Evolutionary conservation across 1,284 basidiomycete species (phyloP).

Genomic region (Microbotryum lychnidis-dioicae): DNA sequence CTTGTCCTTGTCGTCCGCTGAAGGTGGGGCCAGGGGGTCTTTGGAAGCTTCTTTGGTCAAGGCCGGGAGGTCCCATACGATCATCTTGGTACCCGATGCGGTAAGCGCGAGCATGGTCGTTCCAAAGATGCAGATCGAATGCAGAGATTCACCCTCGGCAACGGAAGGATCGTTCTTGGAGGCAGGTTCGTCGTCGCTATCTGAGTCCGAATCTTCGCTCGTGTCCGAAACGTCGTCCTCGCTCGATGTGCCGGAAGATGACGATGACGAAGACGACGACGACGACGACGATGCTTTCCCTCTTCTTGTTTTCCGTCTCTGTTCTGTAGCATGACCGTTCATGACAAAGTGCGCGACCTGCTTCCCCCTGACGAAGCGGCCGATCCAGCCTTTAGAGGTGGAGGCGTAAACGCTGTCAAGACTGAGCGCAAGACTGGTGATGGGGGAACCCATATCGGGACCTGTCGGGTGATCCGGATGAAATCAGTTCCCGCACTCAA

Average conservation of each 20-base stretch:
- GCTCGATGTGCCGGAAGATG: conserved; percentile 10
- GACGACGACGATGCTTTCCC: not conserved
- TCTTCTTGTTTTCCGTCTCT: not conserved
- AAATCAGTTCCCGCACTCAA: not conserved
- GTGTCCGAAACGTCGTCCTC: conserved; percentile 9
- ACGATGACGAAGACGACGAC: not conserved
- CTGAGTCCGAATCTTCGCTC: conserved; percentile 1
- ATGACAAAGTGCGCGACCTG: conserved; percentile 49
- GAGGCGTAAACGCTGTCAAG: conserved; percentile 79
- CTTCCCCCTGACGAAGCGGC: conserved; percentile 73
- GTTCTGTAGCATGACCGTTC: not conserved
- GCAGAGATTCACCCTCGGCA: conserved; percentile 43
- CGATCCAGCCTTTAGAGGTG: conserved; percentile 54
- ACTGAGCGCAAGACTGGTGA: conserved; percentile 70
- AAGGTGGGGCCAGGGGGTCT: conserved; percentile 40
- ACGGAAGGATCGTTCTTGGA: conserved; percentile 38
- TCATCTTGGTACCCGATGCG: conserved; percentile 67
- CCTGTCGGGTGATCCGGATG: conserved; percentile 46
- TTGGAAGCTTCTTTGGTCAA: conserved; percentile 21
- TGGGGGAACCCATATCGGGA: conserved; percentile 63
- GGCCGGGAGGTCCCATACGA: conserved; percentile 59
- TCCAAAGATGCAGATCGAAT: conserved; percentile 56
- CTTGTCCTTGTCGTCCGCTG: conserved; percentile 49
- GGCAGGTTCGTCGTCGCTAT: conserved; percentile 4
- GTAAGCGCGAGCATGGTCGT: conserved; percentile 62